phyloP scores from a whole-genome alignment of 148 eudicot genomes.

The Arctostaphylos glauca region DNA sequence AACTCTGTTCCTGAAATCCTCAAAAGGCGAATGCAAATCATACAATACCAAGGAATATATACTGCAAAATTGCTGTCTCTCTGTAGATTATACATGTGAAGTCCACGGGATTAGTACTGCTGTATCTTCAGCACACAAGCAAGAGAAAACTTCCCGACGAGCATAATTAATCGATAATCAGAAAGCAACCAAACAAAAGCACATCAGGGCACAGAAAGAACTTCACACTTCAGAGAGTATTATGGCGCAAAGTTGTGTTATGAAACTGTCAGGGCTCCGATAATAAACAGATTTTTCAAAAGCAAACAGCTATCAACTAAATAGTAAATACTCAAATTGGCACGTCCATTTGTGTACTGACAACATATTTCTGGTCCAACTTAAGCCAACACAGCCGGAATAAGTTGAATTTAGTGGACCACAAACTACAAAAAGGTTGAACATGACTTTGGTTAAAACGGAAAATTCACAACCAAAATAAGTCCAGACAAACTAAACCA shows the following conservation, averaged over 20 bases:
- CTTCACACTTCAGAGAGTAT: not conserved
- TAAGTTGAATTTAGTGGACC: not conserved
- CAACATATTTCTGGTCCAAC: not conserved
- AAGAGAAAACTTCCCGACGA: not conserved
- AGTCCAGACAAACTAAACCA: not conserved
- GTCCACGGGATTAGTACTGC: not conserved
- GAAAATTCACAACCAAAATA: not conserved
- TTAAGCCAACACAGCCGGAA: not conserved
- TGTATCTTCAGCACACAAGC: conserved; percentile 4
- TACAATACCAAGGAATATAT: not conserved
- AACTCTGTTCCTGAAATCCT: not conserved
- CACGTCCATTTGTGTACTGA: not conserved
- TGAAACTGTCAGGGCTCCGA: not conserved
- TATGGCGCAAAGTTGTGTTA: not conserved
- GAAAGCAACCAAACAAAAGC: not conserved
- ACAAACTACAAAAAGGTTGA: not conserved
- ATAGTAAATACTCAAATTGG: not conserved
- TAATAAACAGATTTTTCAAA: not conserved
- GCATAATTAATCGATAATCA: not conserved
- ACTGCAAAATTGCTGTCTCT: not conserved
- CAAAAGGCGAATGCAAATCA: not conserved
- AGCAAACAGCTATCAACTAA: not conserved
- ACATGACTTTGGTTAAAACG: not conserved
- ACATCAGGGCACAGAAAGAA: not conserved
- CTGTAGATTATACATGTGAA: not conserved